A percentile compares a stretch with the other conserved stretches of the same genome.
These are phyloP conservation scores for Cetradonia linearis DNA, from an alignment of 495 filamentous ascomycete genomes.

Conservation along the genomic window DNA sequence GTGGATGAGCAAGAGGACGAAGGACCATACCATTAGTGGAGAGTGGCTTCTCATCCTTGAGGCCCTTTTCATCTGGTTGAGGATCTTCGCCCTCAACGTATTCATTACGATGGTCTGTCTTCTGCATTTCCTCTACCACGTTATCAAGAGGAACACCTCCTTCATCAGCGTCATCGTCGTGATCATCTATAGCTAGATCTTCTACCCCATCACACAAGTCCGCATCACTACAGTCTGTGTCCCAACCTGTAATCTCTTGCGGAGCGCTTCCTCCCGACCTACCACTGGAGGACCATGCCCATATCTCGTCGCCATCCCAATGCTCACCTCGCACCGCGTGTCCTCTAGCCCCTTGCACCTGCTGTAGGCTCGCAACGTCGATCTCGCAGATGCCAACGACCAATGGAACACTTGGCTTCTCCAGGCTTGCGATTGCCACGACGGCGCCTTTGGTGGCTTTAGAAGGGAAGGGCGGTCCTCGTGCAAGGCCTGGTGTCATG, in stretches of 20 bases:
- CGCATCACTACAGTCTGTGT: slow-evolving; percentile 23
- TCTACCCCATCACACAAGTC: slow-evolving; percentile 19
- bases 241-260: slow-evolving; percentile 41
- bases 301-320: slow-evolving; percentile 67
- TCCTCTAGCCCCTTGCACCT: slow-evolving; percentile 55
- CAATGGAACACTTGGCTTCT: slow-evolving; percentile 50
- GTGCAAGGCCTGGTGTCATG: slow-evolving; percentile 65
- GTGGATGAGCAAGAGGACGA: neutral
- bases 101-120: slow-evolving; percentile 21
- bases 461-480: slow-evolving; percentile 57
- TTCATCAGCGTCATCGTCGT: slow-evolving; percentile 32
- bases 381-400: slow-evolving; percentile 60
- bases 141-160: slow-evolving; percentile 36
- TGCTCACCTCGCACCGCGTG: slow-evolving; percentile 58
- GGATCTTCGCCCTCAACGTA: slow-evolving; percentile 29
- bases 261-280: slow-evolving; percentile 43
- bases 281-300: slow-evolving; percentile 51
- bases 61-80: slow-evolving; percentile 25
- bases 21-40: slow-evolving; percentile 42
- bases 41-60: slow-evolving; percentile 40
- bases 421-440: slow-evolving; percentile 55
- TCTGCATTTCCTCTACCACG: slow-evolving; percentile 20
- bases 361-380: slow-evolving; percentile 47
- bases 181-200: slow-evolving; percentile 27
- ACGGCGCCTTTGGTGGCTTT: slow-evolving; percentile 51